Evolutionary conservation across 176 grass and related monocot species (phyloP), one percentile per base, ranked within the genome.

Genomic region (Saccharum officinarum): DNA sequence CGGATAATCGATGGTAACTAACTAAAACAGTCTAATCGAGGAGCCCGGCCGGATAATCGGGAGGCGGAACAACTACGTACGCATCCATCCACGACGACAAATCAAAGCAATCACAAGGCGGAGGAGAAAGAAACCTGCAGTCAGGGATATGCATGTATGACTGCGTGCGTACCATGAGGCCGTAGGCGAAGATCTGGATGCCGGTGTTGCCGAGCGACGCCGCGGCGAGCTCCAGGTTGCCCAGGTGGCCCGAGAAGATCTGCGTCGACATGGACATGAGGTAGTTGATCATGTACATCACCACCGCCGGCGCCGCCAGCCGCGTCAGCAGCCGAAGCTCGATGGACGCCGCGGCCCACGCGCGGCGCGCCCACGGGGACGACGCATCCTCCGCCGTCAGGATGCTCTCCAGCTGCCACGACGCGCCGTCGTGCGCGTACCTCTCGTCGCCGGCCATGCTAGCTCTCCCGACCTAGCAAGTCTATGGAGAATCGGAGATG

Each of bases 121-220:
- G 34, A 36, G 34, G 34, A 36, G 34, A 36, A 36, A 36, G 34
- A 36, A 36, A 36, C 34, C 34, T 36, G 34, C 34, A 36, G 34
- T 33, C 33, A 37, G 37, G 37, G 37, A 38, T 9, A 40, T 8
- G 39, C 39, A n/a, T n/a, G n/a, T n/a, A n/a, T n/a, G n/a, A n/a
- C n/a, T n/a, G n/a, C n/a, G 16, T 17, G 2, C 39, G 40, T 91
- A 95, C 93, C 93, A 95, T 88, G 80, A 95, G 85, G 28, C 93
- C 93, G 73, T 95, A 95, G 3, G 93, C 93, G 86, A 95, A 92
- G 17, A 95, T 80, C 84, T 95, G 93, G 83, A 95, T 86, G 70
- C 93, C 90, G 20, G 72, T 84, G 90, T 92, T 95, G 16, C 93
- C 93, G 17, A 95, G 90, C 9, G 93, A 92, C 14, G 93, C 82